Evolutionary conservation across 2,329 filamentous ascomycete species (phyloP), one percentile per base, ranked within the genome.

Genomic region (Westerdykella sp.): DNA sequence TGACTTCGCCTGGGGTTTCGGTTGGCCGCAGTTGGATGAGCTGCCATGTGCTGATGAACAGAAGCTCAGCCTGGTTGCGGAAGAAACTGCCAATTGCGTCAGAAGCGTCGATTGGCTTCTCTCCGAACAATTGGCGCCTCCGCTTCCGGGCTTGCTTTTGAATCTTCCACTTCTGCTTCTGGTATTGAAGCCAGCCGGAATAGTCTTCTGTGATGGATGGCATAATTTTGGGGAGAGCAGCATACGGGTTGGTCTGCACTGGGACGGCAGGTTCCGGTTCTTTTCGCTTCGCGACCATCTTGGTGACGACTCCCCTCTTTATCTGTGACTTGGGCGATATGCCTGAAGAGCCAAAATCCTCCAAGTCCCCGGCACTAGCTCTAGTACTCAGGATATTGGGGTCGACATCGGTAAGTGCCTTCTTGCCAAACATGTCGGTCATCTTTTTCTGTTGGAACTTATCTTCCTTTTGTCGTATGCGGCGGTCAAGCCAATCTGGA

Each of bases 91-190:
- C 84, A 51, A 85, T 74, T 0, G 76, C 75, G 60, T 84, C 80
- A 2, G 75, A 73, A 12, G 76, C 71, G 54, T 78, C 72, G 39
- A 74, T 74, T 10, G 83, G 79, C 44, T 85, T 83, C 57, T 98
- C 91, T 46, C 93, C 93, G 57, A 98, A 98, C 1, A 98, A 74
- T 63, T 98, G 93, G 39, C 91, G 80, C 50, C 94, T 79, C 35
- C 91, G 83, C 47, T 84, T 77, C 16, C 93, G 81, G 28, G 91
- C 89, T 63, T 95, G 85, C 60, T 89, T 95, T 64, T 99, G 93
- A 31, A 97, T 84, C 71, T 91, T 96, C 93, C 93, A 99, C 68
- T 98, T 98, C 70, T 90, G 81, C 69, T 99, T 99, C 64, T 98
- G 93, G 59, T 97, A 97, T 59, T 85, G 78, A 41, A 99, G 67